Base-by-base conservation (phyloP, 768 basidiomycete genomes). In the Rhizopogon sp. region DNA sequence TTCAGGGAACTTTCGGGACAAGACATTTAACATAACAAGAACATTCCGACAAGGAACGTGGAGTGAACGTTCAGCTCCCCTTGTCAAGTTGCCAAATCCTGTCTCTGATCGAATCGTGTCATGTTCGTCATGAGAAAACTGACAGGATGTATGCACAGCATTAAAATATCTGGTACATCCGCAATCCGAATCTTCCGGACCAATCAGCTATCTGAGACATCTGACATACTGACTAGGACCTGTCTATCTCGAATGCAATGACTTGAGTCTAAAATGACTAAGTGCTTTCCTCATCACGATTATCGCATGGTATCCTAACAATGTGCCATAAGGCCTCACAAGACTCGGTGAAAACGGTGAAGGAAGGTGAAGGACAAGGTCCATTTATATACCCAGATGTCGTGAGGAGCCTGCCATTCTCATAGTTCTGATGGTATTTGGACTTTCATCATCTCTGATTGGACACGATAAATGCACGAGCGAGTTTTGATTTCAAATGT, bases 31-130 rank as follows among this genome's bases (percentile, higher is more conserved):
- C 10, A 22, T n/a, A 40, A 40, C 40, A 40, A 16, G 39, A 8
- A 3, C 8, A n/a, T n/a, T 37, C 35, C 35, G 2, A 40, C 39
- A 40, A 42, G 20, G 41, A 22, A 42, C 11, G 17, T 17, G 17
- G 5, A 25, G 53, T 57, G 52, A 50, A 53, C 59, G 8, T 20
- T 20, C 20, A 20, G 29, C 29, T 16, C 9, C 46, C 46, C 17
- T 44, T 53, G 17, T 45, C 50, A 45, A 46, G 57, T 44, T 41
- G 62, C 55, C 52, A 57, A 37, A 33, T 33, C 5, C 8, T 40
- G 40, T 35, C 41, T 25, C 56, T 49, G 20, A 20, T 20, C 25
- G 28, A 29, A n/a, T n/a, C n/a, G n/a, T 29, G 37, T 42, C 39
- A 17, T 33, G 40, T 45, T 22, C 37, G 37, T 33, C 51, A 42